A percentile compares a stretch with the other conserved stretches of the same genome.
Evolutionary conservation across 441 rosid species (phyloP).

Genomic region (Syzygium syzygioides): DNA sequence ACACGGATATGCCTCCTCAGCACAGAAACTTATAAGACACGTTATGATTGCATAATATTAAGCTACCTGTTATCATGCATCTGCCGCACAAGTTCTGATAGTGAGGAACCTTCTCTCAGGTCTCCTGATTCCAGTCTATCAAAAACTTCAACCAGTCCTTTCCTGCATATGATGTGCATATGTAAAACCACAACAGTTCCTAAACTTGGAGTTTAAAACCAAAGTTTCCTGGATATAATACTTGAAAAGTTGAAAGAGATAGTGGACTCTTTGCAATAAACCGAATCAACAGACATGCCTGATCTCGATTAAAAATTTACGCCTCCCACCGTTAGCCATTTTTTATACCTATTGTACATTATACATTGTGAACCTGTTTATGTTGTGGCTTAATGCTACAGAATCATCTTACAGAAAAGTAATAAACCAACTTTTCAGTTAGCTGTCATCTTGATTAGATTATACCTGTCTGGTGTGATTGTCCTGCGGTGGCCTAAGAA

Average conservation of each 20-base stretch:
- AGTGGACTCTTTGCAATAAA: neutral
- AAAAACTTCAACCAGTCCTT: conserved; percentile 66
- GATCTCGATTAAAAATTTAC: neutral
- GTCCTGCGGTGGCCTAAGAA: conserved; percentile 85
- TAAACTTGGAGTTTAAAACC: neutral
- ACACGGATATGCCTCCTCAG: neutral
- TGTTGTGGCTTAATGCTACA: neutral
- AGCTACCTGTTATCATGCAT: conserved; percentile 68
- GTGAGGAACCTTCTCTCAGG: conserved; percentile 36
- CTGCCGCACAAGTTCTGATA: conserved; percentile 41
- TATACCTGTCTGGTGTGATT: conserved; percentile 79
- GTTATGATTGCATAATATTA: neutral
- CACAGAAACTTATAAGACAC: neutral
- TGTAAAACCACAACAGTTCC: neutral
- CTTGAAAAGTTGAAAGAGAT: neutral
- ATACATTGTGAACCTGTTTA: neutral
- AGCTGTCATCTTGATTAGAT: neutral
- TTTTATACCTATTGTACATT: neutral
- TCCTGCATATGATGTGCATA: conserved; percentile 29
- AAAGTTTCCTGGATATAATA: neutral
- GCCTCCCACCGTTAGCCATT: neutral
- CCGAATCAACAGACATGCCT: neutral
- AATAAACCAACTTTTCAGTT: neutral
- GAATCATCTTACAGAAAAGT: neutral
- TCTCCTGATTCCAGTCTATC: conserved; percentile 60